These are phyloP conservation scores for Rosa rugosa DNA, from an alignment of 306 rosid species.

Conservation along the genomic window DNA sequence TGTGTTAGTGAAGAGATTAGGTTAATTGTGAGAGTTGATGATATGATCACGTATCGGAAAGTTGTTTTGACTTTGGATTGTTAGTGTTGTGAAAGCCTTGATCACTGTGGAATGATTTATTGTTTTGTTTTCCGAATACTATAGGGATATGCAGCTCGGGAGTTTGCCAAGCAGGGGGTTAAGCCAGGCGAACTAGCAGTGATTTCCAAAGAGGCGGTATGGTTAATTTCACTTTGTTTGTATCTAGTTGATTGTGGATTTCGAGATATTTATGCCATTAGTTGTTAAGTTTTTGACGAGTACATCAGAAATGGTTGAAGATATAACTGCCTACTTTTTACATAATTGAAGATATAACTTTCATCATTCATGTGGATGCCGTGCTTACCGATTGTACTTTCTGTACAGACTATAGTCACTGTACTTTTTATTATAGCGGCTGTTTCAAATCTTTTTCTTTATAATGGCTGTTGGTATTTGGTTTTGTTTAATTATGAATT, in stretches of 20 bases:
- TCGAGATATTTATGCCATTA: background rate
- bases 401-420: background rate
- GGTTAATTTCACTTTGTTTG: background rate
- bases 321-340: background rate
- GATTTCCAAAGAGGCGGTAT: slow-evolving; percentile 91
- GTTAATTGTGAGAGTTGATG: background rate
- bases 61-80: background rate
- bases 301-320: background rate
- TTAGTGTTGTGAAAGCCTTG: background rate
- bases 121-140: slow-evolving; percentile 9
- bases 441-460: background rate
- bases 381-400: background rate
- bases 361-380: background rate
- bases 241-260: background rate
- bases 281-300: background rate
- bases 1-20: background rate
- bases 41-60: background rate
- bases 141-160: slow-evolving; percentile 97
- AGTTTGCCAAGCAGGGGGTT: slow-evolving; percentile 80
- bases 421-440: background rate
- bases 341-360: background rate
- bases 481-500: background rate
- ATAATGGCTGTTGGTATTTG: background rate
- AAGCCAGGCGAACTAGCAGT: slow-evolving; percentile 86
- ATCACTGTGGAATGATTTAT: background rate